Conservation (phyloP, 1,284 basidiomycete species). For the Boletellus dicymbophilus region DNA sequence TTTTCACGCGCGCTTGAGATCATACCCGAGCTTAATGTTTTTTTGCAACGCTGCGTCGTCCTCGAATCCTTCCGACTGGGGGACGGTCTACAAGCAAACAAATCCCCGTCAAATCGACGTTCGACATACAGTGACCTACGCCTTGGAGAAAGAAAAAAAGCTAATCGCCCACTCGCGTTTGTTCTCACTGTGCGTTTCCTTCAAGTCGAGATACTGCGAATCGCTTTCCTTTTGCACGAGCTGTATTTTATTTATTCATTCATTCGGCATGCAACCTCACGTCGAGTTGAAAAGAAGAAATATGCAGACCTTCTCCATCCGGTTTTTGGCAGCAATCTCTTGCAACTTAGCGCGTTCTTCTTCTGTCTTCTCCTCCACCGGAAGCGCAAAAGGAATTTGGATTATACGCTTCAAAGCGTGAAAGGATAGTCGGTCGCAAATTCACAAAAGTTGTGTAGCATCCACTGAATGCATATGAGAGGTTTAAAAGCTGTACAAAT, state of each 20-base stretch:
- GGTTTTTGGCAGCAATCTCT: constrained; percentile 88
- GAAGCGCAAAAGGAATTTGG: constrained; percentile 81
- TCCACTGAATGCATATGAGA: too few relatives aligned
- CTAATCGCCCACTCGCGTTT: constrained; percentile 76
- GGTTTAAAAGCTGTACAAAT: neutral
- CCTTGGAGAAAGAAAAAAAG: too few relatives aligned
- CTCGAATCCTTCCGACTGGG: constrained; percentile 78
- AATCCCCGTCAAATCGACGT: too few relatives aligned
- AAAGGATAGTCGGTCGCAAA: constrained; percentile 80
- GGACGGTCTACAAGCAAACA: constrained; percentile 48
- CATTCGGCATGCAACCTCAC: neutral
- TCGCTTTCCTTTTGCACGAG: constrained; percentile 83
- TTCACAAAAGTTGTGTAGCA: constrained; percentile 88
- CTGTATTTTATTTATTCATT: too few relatives aligned
- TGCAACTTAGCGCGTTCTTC: constrained; percentile 90
- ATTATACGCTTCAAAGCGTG: constrained; percentile 74
- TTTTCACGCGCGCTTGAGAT: constrained; percentile 68
- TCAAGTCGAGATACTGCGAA: constrained; percentile 67
- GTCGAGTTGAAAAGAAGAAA: neutral
- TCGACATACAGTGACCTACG: neutral
- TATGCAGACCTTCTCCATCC: constrained; percentile 77
- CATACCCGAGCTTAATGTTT: constrained; percentile 72
- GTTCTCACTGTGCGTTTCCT: constrained; percentile 67
- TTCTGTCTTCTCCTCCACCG: constrained; percentile 86
- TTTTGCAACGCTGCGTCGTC: constrained; percentile 66